These are phyloP conservation scores for Gossypium longicalyx DNA, from an alignment of 345 rosid genomes.

Conservation along the genomic window DNA sequence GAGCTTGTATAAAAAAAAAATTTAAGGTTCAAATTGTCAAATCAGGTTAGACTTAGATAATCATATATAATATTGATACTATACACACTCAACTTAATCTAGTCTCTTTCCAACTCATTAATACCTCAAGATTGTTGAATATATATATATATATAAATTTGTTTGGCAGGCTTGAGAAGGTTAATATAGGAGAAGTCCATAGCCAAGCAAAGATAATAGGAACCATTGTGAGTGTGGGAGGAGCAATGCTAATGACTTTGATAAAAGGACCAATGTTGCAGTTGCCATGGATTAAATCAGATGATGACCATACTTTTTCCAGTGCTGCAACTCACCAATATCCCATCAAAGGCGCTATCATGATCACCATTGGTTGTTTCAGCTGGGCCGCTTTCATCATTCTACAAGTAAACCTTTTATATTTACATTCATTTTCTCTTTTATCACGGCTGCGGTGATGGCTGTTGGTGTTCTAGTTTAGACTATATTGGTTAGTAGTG, in stretches of 20 bases:
- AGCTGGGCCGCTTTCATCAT: constrained; percentile 62
- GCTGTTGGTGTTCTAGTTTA: neutral
- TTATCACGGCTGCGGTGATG: neutral
- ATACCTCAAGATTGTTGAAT: neutral
- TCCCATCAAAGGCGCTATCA: constrained; percentile 53
- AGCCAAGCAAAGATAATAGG: constrained; percentile 88
- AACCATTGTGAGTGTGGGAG: constrained; percentile 77
- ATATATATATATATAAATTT: too few relatives aligned
- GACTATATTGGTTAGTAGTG: neutral
- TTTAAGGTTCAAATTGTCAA: too few relatives aligned
- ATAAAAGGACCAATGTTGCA: constrained; percentile 25
- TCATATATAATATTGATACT: neutral
- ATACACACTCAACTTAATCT: too few relatives aligned
- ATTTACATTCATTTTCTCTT: neutral
- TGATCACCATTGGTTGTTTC: constrained; percentile 44
- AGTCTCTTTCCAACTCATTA: too few relatives aligned
- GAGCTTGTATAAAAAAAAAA: too few relatives aligned
- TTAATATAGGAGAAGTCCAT: constrained; percentile 43
- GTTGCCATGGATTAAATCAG: constrained; percentile 64
- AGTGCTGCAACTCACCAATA: constrained; percentile 27
- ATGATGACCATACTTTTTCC: constrained; percentile 21
- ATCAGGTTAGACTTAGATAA: too few relatives aligned
- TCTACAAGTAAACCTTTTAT: constrained; percentile 43
- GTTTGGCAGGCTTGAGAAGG: constrained; percentile 61
- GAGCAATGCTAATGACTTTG: constrained; percentile 86